These are phyloP conservation scores for Hypoxylon trugodes DNA, from an alignment of 495 filamentous ascomycete genomes.

Conservation along the genomic window DNA sequence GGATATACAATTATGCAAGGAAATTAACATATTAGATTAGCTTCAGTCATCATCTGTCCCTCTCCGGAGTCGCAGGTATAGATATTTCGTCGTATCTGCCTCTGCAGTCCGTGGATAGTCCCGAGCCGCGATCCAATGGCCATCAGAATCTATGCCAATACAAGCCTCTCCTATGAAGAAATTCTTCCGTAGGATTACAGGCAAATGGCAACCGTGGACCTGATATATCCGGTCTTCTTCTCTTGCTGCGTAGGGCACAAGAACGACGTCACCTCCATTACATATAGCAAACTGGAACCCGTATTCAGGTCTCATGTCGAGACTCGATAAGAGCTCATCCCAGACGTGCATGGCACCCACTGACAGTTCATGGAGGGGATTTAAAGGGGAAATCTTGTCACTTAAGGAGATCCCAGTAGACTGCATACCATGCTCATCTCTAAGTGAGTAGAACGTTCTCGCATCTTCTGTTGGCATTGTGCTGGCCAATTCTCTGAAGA, in stretches of 20 bases:
- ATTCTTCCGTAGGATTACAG: constrained; percentile 1
- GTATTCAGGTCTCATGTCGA: constrained; percentile 1
- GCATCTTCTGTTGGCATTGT: background rate
- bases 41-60: too few species aligned
- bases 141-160: background rate
- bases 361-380: background rate
- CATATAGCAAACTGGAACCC: constrained; percentile 3
- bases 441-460: too few species aligned
- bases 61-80: background rate
- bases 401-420: too few species aligned
- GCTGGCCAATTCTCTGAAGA: background rate
- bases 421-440: too few species aligned
- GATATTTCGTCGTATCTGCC: background rate
- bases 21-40: too few species aligned
- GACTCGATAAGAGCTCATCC: background rate
- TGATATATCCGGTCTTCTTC: constrained; percentile 6
- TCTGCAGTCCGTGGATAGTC: background rate
- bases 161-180: constrained; percentile 10
- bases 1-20: too few species aligned
- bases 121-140: constrained; percentile 8
- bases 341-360: constrained; percentile 2
- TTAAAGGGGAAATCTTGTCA: background rate
- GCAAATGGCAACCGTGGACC: constrained; percentile 7
- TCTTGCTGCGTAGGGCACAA: background rate
- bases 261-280: background rate